Base-by-base conservation (phyloP, 176 grass and related monocot genomes). In the Cenchrus fungigraminus region DNA sequence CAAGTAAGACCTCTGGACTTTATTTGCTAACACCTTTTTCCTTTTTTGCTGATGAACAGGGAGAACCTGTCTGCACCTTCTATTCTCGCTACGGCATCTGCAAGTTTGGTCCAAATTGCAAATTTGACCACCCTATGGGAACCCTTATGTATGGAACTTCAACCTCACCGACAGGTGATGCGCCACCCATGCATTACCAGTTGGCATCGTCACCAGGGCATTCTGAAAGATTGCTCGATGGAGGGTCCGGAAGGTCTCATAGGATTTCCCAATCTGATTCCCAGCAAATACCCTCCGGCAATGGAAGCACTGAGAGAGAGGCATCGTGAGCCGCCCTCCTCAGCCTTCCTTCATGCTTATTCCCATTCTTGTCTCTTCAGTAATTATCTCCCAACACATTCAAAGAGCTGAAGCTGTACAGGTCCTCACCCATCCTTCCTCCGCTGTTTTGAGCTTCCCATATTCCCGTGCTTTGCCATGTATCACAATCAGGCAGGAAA, bases 91-190 rank as follows among this genome's bases (percentile, higher is more conserved):
- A 97, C 61, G 90, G 92, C 78, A 88, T 94, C 49, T 94, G 88
- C 86, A 97, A 93, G 78, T 97, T 94, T 81, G 92, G 92, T 43
- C 95, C 95, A 47, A 97, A 94, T 84, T 97, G 95, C 84, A 97
- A 94, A 79, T 97, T 97, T 1, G 94, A 97, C 52, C 94, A 97
- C 82, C 94, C 94, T 60, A 92, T 94, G 94, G 89, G 87, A 81
- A 72, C 83, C n/a, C 72, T 90, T 17, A 77, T 89, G 51, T 97
- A 92, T 54, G 91, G 80, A 17, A 79, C 82, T 76, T 42, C 87
- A 8, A 64, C 89, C 50, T 92, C 94, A 29, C 81, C 94, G 44
- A 88, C 73, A 14, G 73, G 77, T 32, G 91, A 90, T 55, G 44
- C 60, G 3, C 76, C 91, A 57, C 73, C 76, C 69, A 88, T 51